These are phyloP conservation scores for Aspergillus hiratsukae DNA, from an alignment of 2,329 filamentous ascomycete species.

Conservation along the genomic window DNA sequence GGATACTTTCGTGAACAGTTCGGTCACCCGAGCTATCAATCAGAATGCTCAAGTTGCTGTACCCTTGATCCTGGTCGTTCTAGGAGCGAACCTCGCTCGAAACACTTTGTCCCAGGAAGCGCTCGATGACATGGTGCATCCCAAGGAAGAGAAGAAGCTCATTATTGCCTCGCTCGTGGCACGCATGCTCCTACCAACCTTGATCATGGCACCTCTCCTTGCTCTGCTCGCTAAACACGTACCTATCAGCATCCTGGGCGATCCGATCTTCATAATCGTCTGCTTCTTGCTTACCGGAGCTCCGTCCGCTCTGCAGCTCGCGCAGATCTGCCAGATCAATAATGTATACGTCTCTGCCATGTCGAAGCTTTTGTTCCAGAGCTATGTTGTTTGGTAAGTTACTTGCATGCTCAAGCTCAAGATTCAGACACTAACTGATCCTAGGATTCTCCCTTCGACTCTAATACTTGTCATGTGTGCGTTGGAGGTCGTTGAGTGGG, in stretches of 20 bases:
- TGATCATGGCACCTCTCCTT: conserved; percentile 87
- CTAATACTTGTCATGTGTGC: conserved; percentile 86
- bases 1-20: conserved; percentile 87
- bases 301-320: conserved; percentile 86
- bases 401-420: neutral
- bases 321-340: conserved; percentile 98
- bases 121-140: conserved; percentile 65
- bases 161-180: conserved; percentile 80
- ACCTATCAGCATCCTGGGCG: conserved; percentile 88
- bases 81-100: conserved; percentile 88
- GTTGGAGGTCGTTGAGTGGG: conserved; percentile 90
- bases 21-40: conserved; percentile 78
- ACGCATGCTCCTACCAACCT: conserved; percentile 85
- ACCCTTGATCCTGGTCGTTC: conserved; percentile 87
- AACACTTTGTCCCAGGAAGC: conserved; percentile 74
- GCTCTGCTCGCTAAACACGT: conserved; percentile 85
- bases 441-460: conserved; percentile 87
- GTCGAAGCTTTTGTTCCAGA: conserved; percentile 90
- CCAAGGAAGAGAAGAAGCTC: conserved; percentile 65
- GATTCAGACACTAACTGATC: conserved; percentile 16
- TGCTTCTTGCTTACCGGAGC: conserved; percentile 95
- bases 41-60: conserved; percentile 90
- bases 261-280: conserved; percentile 96
- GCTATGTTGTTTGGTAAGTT: conserved; percentile 85
- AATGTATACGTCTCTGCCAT: conserved; percentile 93